A percentile compares a stretch with the other conserved stretches of the same genome.
Evolutionary conservation across 2,329 filamentous ascomycete genomes (phyloP).

Genomic region (Eutypa lata): DNA sequence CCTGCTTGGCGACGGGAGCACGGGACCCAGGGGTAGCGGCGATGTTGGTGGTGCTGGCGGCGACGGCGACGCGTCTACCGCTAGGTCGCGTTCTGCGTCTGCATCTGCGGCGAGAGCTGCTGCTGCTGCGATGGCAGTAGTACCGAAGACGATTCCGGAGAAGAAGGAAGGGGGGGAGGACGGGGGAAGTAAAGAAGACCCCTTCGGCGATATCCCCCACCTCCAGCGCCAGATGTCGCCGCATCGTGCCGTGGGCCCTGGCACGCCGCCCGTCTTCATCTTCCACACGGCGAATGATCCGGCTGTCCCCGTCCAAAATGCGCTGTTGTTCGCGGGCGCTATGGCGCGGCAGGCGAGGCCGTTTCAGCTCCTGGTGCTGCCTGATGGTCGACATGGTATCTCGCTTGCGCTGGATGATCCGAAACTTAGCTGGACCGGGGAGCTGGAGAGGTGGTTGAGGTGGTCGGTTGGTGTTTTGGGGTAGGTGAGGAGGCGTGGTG

Average conservation of each 20-base stretch:
- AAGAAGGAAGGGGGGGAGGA: not conserved
- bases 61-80: not conserved
- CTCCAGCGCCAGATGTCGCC: conserved; percentile 17
- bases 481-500: not conserved
- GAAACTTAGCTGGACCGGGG: conserved; percentile 21
- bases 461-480: conserved; percentile 8
- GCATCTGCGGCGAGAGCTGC: no score
- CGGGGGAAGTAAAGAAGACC: not conserved
- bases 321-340: conserved; percentile 22
- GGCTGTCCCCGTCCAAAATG: conserved; percentile 23
- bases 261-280: conserved; percentile 32
- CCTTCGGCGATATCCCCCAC: not conserved
- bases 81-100: not conserved
- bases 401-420: conserved; percentile 22
- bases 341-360: conserved; percentile 19
- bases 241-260: conserved; percentile 19
- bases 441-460: conserved; percentile 25
- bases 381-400: conserved; percentile 25
- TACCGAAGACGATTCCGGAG: no score
- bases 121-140: no score
- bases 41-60: no score
- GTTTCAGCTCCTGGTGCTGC: conserved; percentile 24
- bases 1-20: conserved; percentile 15
- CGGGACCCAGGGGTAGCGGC: no score
- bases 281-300: conserved; percentile 30